Evolutionary conservation across 257 asterid genomes (phyloP).

Genomic region (Solanum bulbocastanum): DNA sequence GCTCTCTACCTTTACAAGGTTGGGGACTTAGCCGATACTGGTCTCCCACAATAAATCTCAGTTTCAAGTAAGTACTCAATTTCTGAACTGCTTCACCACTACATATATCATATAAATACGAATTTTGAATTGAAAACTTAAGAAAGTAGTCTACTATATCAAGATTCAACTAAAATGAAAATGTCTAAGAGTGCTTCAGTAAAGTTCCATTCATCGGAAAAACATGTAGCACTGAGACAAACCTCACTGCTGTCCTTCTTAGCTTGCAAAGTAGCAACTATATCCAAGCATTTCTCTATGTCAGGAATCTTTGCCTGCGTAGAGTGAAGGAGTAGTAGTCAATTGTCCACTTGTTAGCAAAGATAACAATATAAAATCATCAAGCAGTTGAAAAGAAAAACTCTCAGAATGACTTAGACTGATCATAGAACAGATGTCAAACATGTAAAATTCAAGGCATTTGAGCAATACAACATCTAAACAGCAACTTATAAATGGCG

Average conservation of each 20-base stretch:
- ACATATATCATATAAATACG: neutral
- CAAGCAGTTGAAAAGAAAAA: neutral
- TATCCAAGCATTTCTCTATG: conserved; percentile 83
- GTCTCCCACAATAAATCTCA: neutral
- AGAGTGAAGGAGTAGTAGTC: neutral
- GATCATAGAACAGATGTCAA: neutral
- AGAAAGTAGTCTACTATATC: neutral
- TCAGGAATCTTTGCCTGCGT: conserved; percentile 90
- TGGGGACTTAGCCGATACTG: neutral
- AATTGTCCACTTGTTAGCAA: neutral
- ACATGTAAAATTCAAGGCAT: neutral
- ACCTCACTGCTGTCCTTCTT: conserved; percentile 85
- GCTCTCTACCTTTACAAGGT: neutral
- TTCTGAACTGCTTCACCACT: neutral
- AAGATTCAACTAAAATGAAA: neutral
- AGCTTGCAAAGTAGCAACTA: conserved; percentile 67
- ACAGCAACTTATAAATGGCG: neutral
- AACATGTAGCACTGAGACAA: conserved; percentile 21
- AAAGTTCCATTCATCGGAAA: neutral
- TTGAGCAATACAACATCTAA: neutral
- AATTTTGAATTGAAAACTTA: neutral
- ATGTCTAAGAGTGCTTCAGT: neutral
- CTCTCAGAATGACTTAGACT: neutral
- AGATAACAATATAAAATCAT: neutral
- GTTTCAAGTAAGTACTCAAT: neutral